Conservation (phyloP, 192 early-diverging fungal species). For the Pecoramyces ruminantium region DNA sequence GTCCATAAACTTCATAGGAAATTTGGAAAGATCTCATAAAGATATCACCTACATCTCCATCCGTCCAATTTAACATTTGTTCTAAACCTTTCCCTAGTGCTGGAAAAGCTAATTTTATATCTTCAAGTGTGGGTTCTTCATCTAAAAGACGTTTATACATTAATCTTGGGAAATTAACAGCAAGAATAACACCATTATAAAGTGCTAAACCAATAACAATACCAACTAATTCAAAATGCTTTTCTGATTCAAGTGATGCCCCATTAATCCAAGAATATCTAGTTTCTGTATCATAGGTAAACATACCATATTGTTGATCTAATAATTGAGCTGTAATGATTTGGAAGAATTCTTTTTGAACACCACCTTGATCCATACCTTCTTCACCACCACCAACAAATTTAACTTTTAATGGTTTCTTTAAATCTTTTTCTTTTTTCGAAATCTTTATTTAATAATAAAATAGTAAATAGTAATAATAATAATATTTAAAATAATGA, state of each 20-base stretch:
- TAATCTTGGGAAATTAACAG: constrained; percentile 50
- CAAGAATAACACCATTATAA: constrained; percentile 69
- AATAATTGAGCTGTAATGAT: constrained; percentile 55
- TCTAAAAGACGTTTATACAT: constrained; percentile 55
- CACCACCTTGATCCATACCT: constrained; percentile 89
- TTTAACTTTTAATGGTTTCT: constrained; percentile 66
- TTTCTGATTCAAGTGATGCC: constrained; percentile 27
- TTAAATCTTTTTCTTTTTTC: constrained; percentile 39
- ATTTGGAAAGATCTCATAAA: constrained; percentile 74
- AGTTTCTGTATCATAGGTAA: constrained; percentile 43
- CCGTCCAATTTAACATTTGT: constrained; percentile 61
- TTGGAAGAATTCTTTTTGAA: constrained; percentile 91
- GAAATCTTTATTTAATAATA: constrained; percentile 6
- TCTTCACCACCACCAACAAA: constrained; percentile 82
- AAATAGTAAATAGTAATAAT: background rate
- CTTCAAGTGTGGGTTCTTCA: constrained; percentile 21
- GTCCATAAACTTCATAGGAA: constrained; percentile 35
- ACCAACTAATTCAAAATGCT: constrained; percentile 69
- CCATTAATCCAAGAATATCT: constrained; percentile 62
- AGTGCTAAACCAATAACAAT: constrained; percentile 80
- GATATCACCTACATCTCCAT: constrained; percentile 59
- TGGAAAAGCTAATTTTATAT: constrained; percentile 39
- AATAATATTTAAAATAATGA: constrained; percentile 1
- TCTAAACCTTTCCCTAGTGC: constrained; percentile 54
- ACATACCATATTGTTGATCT: constrained; percentile 57